Evolutionary conservation across 345 rosid species (phyloP).

Genomic region (Camelina sativa): DNA sequence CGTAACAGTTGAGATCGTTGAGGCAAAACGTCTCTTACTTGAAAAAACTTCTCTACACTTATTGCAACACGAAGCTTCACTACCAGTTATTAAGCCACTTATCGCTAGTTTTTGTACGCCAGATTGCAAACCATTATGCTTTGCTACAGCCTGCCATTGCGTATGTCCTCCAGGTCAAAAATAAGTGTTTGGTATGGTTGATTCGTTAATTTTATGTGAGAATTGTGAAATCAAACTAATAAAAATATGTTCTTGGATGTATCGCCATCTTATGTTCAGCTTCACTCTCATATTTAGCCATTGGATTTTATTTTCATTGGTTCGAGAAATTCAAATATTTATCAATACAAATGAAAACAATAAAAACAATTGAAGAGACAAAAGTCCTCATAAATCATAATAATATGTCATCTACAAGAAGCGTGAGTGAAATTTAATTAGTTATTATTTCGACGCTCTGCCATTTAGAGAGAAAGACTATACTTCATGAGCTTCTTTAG

Average conservation of each 20-base stretch:
- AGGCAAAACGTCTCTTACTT: slow-evolving; percentile 16
- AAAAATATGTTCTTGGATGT: not conserved
- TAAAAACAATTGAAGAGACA: not conserved
- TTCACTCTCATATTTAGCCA: not conserved
- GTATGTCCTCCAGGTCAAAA: no score
- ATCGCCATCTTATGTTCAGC: no score
- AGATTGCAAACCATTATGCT: slow-evolving; percentile 27
- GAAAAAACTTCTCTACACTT: not conserved
- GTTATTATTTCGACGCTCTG: no score
- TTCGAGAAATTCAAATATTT: not conserved
- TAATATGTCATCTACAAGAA: not conserved
- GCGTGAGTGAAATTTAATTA: no score
- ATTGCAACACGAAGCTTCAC: not conserved
- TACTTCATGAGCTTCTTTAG: slow-evolving; percentile 72
- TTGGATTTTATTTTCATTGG: not conserved
- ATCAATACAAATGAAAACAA: not conserved
- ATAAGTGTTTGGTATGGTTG: no score
- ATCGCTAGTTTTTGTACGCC: slow-evolving; percentile 14
- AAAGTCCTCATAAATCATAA: not conserved
- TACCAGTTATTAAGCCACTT: not conserved
- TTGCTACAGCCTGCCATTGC: slow-evolving; percentile 3
- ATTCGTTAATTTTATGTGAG: not conserved
- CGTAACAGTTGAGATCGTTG: slow-evolving; percentile 12
- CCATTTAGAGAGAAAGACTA: slow-evolving; percentile 52
- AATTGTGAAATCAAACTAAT: not conserved